Percentiles rank a stretch among this genome's conserved stretches.
These are phyloP conservation scores for Pyricularia sp. DNA, from an alignment of 2,329 filamentous ascomycete species.

Conservation along the genomic window DNA sequence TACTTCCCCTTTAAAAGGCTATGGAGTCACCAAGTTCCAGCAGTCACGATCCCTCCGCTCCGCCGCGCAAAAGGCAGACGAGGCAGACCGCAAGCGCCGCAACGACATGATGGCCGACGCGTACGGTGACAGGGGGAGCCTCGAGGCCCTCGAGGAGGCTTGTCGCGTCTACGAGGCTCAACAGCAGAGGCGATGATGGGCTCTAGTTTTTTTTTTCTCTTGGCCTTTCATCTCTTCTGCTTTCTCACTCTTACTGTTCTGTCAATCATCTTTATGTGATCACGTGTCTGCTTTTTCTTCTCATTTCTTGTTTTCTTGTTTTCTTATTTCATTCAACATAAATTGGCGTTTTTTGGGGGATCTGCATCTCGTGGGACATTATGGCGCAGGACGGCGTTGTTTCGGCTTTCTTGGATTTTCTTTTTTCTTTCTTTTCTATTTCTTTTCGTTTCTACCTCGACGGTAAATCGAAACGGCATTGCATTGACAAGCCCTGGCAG, in stretches of 20 bases:
- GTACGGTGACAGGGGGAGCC: slow-evolving; percentile 19
- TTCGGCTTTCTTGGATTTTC: not conserved
- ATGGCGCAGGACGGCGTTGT: not conserved
- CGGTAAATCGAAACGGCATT: not conserved
- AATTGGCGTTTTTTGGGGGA: not conserved
- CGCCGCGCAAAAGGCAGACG: slow-evolving; percentile 8
- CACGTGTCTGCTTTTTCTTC: not conserved
- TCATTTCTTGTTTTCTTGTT: not conserved
- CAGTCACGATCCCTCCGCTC: slow-evolving; percentile 9
- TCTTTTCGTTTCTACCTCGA: too few relatives aligned
- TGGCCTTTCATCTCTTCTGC: not conserved
- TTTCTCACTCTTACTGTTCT: too few relatives aligned
- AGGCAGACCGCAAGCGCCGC: slow-evolving; percentile 11
- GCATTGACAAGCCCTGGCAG: not conserved
- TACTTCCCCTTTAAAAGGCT: slow-evolving; percentile 9
- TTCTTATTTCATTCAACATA: not conserved
- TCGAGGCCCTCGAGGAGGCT: slow-evolving; percentile 21
- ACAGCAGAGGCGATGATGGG: slow-evolving; percentile 4
- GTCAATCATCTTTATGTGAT: not conserved
- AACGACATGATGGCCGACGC: slow-evolving; percentile 18
- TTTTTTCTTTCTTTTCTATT: not conserved
- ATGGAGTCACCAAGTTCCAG: slow-evolving; percentile 15
- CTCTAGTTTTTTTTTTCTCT: not conserved
- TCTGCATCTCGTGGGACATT: not conserved
- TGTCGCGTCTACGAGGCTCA: slow-evolving; percentile 19